A percentile compares a stretch with the other conserved stretches of the same genome.
phyloP scores from a whole-genome alignment of 768 basidiomycete genomes.

The Boletellus sp. region DNA sequence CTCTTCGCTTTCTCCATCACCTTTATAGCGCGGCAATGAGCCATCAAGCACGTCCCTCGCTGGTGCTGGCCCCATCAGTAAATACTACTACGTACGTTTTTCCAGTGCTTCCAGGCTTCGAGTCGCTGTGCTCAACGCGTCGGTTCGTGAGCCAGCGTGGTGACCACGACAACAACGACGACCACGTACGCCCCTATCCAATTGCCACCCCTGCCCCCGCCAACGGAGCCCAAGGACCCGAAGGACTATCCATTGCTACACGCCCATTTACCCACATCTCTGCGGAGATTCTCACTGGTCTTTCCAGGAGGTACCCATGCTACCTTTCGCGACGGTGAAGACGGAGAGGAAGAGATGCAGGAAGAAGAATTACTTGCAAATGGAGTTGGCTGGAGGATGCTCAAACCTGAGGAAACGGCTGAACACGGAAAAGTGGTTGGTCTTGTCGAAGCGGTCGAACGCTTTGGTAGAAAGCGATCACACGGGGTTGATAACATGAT shows the following conservation, averaged over 20 bases:
- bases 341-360: slow-evolving; percentile 61
- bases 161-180: slow-evolving; percentile 89
- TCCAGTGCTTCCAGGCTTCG: background rate
- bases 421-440: slow-evolving; percentile 54
- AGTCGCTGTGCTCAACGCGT: slow-evolving; percentile 20
- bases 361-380: slow-evolving; percentile 65
- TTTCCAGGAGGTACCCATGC: slow-evolving; percentile 81
- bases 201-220: slow-evolving; percentile 68
- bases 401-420: slow-evolving; percentile 58
- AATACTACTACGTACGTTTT: slow-evolving; percentile 76
- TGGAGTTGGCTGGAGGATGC: slow-evolving; percentile 73
- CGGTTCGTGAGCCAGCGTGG: slow-evolving; percentile 51
- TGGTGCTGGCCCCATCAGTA: slow-evolving; percentile 76
- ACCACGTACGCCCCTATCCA: slow-evolving; percentile 84
- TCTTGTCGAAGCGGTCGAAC: slow-evolving; percentile 77
- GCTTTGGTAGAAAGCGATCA: slow-evolving; percentile 64
- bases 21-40: slow-evolving; percentile 47
- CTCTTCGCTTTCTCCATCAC: slow-evolving; percentile 23
- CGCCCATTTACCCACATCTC: slow-evolving; percentile 66
- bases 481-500: slow-evolving; percentile 55
- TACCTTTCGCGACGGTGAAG: slow-evolving; percentile 70
- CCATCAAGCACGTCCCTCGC: slow-evolving; percentile 58
- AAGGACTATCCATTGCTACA: slow-evolving; percentile 78
- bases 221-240: slow-evolving; percentile 67
- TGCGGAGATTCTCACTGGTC: slow-evolving; percentile 71